These are phyloP conservation scores for Pelargonium fulgidum DNA, from an alignment of 441 rosid genomes.

Conservation along the genomic window DNA sequence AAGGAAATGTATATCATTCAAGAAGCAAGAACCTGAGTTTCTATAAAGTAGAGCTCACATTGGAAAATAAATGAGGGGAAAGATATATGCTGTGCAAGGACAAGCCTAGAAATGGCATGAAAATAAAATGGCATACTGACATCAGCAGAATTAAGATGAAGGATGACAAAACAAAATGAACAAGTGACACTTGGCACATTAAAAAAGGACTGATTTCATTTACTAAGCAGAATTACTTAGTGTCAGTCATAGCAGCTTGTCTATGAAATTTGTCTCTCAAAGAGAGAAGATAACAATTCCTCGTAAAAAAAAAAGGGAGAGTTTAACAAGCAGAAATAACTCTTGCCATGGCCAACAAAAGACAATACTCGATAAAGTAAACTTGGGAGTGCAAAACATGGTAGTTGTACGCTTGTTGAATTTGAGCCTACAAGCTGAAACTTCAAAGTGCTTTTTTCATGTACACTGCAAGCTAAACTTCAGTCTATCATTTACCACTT, in stretches of 20 bases:
- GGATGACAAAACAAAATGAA: background rate
- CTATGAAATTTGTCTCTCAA: background rate
- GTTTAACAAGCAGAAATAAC: background rate
- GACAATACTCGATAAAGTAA: background rate
- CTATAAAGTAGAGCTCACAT: background rate
- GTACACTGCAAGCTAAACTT: background rate
- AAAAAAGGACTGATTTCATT: background rate
- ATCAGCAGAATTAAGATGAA: background rate
- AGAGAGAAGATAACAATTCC: background rate
- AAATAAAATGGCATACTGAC: background rate
- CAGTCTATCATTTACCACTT: background rate
- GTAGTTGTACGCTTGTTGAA: background rate
- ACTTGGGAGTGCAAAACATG: background rate
- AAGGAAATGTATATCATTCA: background rate
- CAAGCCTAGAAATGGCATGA: background rate
- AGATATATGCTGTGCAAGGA: background rate
- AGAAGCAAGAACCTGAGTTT: background rate
- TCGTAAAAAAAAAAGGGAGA: background rate
- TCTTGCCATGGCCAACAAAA: background rate
- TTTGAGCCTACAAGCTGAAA: background rate
- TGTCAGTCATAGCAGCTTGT: background rate
- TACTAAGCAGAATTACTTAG: background rate
- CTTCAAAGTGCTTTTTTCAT: background rate
- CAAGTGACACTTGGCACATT: background rate
- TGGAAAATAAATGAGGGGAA: background rate